A percentile compares a stretch with the other conserved stretches of the same genome.
Evolutionary conservation across 441 rosid genomes (phyloP).

Genomic region (Populus tomentosa): DNA sequence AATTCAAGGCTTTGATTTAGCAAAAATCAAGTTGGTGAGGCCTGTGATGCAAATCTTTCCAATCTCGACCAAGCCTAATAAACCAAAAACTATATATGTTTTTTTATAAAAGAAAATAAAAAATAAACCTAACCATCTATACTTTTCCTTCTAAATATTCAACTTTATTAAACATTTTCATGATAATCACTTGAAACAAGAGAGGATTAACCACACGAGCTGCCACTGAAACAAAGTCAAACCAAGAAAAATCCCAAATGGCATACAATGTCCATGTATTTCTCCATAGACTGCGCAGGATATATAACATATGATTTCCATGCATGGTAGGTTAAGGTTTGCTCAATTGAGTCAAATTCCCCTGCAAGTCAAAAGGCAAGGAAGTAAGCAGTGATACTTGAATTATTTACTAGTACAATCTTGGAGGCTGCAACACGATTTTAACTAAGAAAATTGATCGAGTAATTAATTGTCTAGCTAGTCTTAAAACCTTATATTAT

Average conservation of each 20-base stretch:
- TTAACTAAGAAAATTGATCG: not conserved
- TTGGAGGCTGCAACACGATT: not conserved
- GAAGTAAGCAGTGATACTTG: not conserved
- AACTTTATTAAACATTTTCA: not conserved
- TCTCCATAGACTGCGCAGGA: not conserved
- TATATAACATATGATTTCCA: not conserved
- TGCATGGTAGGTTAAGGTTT: not conserved
- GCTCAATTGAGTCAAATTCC: not conserved
- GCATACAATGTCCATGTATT: not conserved
- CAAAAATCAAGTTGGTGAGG: too few relatives aligned
- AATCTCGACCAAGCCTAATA: not conserved
- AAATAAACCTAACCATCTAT: too few relatives aligned
- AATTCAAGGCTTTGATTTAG: too few relatives aligned
- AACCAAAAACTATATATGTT: not conserved
- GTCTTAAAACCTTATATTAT: not conserved
- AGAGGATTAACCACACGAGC: too few relatives aligned
- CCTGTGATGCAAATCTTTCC: too few relatives aligned
- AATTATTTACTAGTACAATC: not conserved
- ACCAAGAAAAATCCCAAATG: not conserved
- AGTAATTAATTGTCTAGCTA: not conserved
- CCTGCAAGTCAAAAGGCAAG: not conserved
- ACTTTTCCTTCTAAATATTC: not conserved
- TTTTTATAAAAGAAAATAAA: too few relatives aligned
- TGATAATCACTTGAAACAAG: not conserved
- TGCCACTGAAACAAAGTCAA: not conserved